Conservation (phyloP, 2,329 filamentous ascomycete genomes). For the Fusarium floridanum region DNA sequence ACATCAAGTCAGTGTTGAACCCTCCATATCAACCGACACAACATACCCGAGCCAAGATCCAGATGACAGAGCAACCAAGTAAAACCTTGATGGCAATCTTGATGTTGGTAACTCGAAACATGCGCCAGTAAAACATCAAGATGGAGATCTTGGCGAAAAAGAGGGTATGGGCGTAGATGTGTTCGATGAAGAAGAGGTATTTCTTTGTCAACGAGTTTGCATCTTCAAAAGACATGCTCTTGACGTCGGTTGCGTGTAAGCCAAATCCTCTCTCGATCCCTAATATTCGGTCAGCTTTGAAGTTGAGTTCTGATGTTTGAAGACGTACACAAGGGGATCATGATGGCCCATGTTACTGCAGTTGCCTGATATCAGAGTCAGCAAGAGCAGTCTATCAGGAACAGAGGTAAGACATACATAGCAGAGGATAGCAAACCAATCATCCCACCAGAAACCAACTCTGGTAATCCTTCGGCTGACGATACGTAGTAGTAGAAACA, state of each 20-base stretch:
- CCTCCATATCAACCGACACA: background rate
- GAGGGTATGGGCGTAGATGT: conserved; percentile 48
- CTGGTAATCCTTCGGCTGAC: conserved; percentile 32
- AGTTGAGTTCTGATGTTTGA: background rate
- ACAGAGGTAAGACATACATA: conserved; percentile 27
- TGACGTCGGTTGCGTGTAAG: conserved; percentile 28
- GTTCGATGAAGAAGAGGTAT: conserved; percentile 43
- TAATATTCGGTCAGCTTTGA: conserved; percentile 12
- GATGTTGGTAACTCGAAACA: conserved; percentile 47
- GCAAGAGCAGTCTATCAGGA: background rate
- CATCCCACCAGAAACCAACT: conserved; percentile 41
- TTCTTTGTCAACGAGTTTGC: conserved; percentile 28
- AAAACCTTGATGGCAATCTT: conserved; percentile 43
- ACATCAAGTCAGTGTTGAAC: background rate
- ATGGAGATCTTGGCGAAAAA: conserved; percentile 48
- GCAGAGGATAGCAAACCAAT: conserved; percentile 34
- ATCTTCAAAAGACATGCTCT: conserved; percentile 13
- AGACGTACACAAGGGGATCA: conserved; percentile 34
- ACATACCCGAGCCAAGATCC: conserved; percentile 44
- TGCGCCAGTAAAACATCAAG: conserved; percentile 50
- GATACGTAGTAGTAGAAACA: conserved; percentile 33
- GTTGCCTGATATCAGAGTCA: conserved; percentile 23
- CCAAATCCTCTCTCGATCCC: conserved; percentile 38
- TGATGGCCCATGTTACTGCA: conserved; percentile 26
- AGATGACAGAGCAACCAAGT: conserved; percentile 43